These are phyloP conservation scores for Zoysia pacifica DNA, from an alignment of 176 grass and related monocot species.

Conservation along the genomic window DNA sequence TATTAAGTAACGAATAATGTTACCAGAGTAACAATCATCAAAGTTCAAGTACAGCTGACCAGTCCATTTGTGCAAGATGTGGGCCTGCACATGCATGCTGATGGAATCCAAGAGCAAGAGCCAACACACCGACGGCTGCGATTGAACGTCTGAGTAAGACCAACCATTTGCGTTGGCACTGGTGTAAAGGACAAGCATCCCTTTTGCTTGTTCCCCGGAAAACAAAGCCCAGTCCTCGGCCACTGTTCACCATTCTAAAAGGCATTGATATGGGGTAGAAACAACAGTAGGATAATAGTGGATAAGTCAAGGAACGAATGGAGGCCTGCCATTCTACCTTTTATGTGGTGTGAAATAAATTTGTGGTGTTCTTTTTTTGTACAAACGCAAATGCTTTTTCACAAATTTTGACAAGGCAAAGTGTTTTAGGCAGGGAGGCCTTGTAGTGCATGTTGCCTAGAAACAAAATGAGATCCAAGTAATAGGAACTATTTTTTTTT, in stretches of 20 bases:
- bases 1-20: slow-evolving; percentile 3
- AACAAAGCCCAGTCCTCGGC: slow-evolving; percentile 35
- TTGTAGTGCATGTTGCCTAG: no score
- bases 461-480: no score
- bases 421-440: not conserved
- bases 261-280: not conserved
- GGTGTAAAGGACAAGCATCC: slow-evolving; percentile 52
- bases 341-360: not conserved
- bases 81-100: slow-evolving; percentile 35
- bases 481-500: no score
- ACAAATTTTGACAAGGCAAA: not conserved
- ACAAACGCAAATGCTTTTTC: not conserved
- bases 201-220: slow-evolving; percentile 38
- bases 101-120: slow-evolving; percentile 17
- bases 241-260: slow-evolving; percentile 32
- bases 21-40: not conserved
- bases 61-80: slow-evolving; percentile 1
- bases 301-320: not conserved
- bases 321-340: not conserved
- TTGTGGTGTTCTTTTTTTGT: not conserved
- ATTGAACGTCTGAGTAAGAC: not conserved
- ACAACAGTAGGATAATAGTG: not conserved
- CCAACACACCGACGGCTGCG: slow-evolving; percentile 24
- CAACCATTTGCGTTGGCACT: slow-evolving; percentile 22
- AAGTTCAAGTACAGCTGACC: slow-evolving; percentile 38